Conservation (phyloP, 805 yeast genomes). For the Wickerhamiella sorbophila region DNA sequence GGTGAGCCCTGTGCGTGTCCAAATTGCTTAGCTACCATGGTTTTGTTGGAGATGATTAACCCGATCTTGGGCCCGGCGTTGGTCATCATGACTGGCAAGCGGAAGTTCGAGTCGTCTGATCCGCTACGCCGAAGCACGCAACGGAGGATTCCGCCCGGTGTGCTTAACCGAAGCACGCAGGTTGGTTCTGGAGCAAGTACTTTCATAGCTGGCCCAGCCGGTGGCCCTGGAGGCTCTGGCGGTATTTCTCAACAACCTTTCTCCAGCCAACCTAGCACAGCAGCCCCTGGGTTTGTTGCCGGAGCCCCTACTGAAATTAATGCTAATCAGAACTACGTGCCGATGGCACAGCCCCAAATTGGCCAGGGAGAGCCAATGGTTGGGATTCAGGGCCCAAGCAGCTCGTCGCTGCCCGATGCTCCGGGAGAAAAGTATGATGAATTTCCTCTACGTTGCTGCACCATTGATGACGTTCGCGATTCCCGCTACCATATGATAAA, state of each 20-base stretch:
- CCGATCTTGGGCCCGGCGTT: not conserved
- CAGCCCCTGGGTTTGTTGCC: not conserved
- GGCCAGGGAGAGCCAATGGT: not conserved
- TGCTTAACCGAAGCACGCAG: conserved; percentile 5
- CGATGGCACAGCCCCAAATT: not conserved
- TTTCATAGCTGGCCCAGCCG: conserved; percentile 6
- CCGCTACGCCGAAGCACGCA: conserved; percentile 15
- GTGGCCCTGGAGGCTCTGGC: not conserved
- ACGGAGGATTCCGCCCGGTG: conserved; percentile 12
- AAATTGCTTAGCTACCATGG: conserved; percentile 7
- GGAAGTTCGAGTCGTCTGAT: conserved; percentile 18
- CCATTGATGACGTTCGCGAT: conserved; percentile 54
- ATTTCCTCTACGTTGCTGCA: conserved; percentile 57
- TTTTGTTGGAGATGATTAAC: not conserved
- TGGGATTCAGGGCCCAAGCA: conserved; percentile 4
- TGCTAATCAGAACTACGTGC: too few species aligned
- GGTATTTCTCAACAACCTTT: not conserved
- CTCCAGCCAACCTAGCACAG: not conserved
- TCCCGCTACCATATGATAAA: conserved; percentile 67
- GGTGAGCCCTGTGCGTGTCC: conserved; percentile 17
- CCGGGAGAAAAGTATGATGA: conserved; percentile 22
- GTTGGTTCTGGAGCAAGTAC: conserved; percentile 4
- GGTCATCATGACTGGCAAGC: conserved; percentile 3
- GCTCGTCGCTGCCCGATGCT: not conserved
- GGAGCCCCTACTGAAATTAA: too few species aligned